Conservation (phyloP, 2,329 filamentous ascomycete genomes). For the Beauveria sp. region DNA sequence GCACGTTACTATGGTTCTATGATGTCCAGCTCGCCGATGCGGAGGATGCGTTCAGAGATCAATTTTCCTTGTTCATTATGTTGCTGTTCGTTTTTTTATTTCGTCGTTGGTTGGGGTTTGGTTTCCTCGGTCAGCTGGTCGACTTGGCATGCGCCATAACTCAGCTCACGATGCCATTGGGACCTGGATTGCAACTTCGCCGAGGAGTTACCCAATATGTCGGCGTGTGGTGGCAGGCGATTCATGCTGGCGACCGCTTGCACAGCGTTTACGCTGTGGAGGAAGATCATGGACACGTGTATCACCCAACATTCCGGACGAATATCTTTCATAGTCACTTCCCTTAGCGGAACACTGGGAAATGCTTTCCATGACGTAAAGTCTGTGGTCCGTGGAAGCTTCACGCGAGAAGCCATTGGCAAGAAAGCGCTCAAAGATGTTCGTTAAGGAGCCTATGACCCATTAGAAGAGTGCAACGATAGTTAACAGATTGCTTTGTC, state of each 20-base stretch:
- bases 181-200: not conserved
- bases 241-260: not conserved
- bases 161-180: not conserved
- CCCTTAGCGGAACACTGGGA: not conserved
- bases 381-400: not conserved
- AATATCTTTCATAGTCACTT: not conserved
- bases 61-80: constrained; percentile 17
- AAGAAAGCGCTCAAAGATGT: not conserved
- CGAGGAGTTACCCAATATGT: not conserved
- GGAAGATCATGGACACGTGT: not conserved
- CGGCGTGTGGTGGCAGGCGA: not conserved
- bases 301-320: not conserved
- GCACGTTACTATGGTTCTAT: not conserved
- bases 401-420: not conserved
- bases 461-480: constrained; percentile 1
- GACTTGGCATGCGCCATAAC: not conserved
- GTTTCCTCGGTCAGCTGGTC: constrained; percentile 13
- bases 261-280: not conserved
- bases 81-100: constrained; percentile 21
- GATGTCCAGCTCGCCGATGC: constrained; percentile 1
- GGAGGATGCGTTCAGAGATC: constrained; percentile 2
- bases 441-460: not conserved
- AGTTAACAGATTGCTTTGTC: constrained; percentile 7
- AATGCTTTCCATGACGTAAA: not conserved
- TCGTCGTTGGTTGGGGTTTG: constrained; percentile 15